Conservation (phyloP, 163 green algal species). For the Prototheca cutis region DNA sequence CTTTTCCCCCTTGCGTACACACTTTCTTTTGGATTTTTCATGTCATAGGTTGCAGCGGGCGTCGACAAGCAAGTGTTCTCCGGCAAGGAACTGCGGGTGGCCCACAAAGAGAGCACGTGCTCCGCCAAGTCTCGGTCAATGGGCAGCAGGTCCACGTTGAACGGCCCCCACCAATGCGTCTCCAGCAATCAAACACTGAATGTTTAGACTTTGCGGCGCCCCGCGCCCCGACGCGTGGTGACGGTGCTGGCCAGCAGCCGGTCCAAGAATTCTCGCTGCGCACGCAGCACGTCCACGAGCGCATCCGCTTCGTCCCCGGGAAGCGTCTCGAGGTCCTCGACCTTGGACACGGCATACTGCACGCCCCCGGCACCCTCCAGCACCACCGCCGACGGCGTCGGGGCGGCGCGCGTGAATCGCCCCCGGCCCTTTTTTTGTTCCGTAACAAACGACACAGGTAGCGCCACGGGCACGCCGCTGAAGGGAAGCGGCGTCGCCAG, state of each 20-base stretch:
- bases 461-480: neutral
- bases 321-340: slow-evolving; percentile 5
- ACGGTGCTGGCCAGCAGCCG: slow-evolving; percentile 9
- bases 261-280: slow-evolving; percentile 14
- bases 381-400: slow-evolving; percentile 5
- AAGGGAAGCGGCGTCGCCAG: slow-evolving; percentile 20
- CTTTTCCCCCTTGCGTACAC: too few relatives aligned
- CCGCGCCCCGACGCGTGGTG: neutral
- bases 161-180: too few relatives aligned
- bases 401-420: slow-evolving; percentile 4
- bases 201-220: neutral
- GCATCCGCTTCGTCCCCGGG: slow-evolving; percentile 6
- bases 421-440: slow-evolving; percentile 1
- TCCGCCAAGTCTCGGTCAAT: too few relatives aligned
- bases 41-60: too few relatives aligned
- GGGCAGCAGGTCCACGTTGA: too few relatives aligned
- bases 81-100: too few relatives aligned
- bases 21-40: too few relatives aligned
- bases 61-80: too few relatives aligned
- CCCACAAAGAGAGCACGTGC: too few relatives aligned
- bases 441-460: slow-evolving; percentile 10
- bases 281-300: slow-evolving; percentile 7
- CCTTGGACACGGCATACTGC: slow-evolving; percentile 6
- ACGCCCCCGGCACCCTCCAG: slow-evolving; percentile 5
- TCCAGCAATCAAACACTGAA: too few relatives aligned